Base-by-base conservation (phyloP, 495 filamentous ascomycete genomes). In the Ramalina peruviana region DNA sequence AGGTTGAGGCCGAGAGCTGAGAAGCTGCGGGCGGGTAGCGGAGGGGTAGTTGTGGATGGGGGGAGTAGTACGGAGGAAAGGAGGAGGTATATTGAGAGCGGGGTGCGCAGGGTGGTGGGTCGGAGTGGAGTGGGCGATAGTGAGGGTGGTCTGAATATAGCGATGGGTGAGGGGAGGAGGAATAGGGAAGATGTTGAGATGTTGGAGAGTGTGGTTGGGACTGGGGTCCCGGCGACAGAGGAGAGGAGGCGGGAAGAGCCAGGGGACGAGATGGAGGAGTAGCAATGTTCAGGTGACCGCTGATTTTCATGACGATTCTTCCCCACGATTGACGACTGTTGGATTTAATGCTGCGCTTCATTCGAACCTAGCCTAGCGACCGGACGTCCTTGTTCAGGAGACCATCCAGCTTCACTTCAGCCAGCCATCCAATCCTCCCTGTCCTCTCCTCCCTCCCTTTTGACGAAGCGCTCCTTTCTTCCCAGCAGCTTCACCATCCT, bases 11-110 rank as follows among this genome's bases (percentile, higher is more conserved):
- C 76, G 0, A 73, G 80, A 53, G 57, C 81, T 60, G 68, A 74
- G 2, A 68, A 72, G 3, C 58, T 89, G 25, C 68, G 65, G 1
- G 58, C 65, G 7, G 56, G 60, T 6, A 58, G 60, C 4, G 60
- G 60, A 6, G 54, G 57, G 0, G 55, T 62, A 15, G 67, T 69
- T 11, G 59, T 57, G 15, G 71, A 53, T 21, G 65, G 58, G 21
- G 48, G 56, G 48, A 56, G 52, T 11, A 71, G 67, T 44, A 62
- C 61, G 62, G 67, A 74, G 67, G 67, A 86, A 58, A 65, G 86
- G 52, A 67, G 78, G 45, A 76, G 82, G 54, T 93, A 92, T 65
- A 80, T 92, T 41, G 86, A 93, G 65, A 71, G 72, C 48, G 75
- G 86, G 50, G 72, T 73, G 40, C 60, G 63, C 51, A 60, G 38